Evolutionary conservation across 2,329 filamentous ascomycete genomes (phyloP).

Genomic region (Colletotrichum zoysiae): DNA sequence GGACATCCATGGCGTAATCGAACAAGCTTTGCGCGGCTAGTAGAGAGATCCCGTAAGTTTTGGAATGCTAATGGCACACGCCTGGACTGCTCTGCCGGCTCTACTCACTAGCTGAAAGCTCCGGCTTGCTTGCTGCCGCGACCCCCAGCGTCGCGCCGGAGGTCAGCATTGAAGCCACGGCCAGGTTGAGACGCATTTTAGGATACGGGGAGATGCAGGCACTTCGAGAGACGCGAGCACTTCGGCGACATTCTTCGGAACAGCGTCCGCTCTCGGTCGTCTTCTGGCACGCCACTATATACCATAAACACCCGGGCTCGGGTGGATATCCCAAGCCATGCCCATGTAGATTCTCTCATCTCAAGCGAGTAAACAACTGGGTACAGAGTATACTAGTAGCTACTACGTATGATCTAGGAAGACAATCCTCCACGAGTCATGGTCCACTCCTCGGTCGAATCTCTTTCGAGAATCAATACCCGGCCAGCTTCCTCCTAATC

Average conservation of each 20-base stretch:
- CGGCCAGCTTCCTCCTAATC: neutral
- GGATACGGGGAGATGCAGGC: neutral
- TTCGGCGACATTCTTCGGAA: neutral
- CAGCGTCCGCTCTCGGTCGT: neutral
- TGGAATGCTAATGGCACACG: neutral
- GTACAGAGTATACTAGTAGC: too few relatives aligned
- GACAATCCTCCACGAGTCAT: neutral
- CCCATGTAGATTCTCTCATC: neutral
- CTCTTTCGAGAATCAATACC: conserved; percentile 6
- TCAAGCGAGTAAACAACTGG: neutral
- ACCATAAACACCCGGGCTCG: neutral
- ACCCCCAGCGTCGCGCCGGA: conserved; percentile 33
- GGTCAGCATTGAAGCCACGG: conserved; percentile 22
- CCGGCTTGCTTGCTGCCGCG: conserved; percentile 19
- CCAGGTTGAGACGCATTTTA: conserved; percentile 21
- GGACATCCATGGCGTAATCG: conserved; percentile 55
- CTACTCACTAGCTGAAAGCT: conserved; percentile 25
- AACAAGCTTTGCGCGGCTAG: conserved; percentile 53
- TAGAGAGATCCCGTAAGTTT: neutral
- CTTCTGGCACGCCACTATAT: neutral
- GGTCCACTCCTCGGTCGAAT: conserved; percentile 11
- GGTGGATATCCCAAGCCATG: neutral
- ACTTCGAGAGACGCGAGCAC: neutral
- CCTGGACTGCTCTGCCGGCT: too few relatives aligned
- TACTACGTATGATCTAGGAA: neutral